phyloP scores from a whole-genome alignment of 2,329 filamentous ascomycete genomes.

The Pseudocercospora pini-densiflorae region DNA sequence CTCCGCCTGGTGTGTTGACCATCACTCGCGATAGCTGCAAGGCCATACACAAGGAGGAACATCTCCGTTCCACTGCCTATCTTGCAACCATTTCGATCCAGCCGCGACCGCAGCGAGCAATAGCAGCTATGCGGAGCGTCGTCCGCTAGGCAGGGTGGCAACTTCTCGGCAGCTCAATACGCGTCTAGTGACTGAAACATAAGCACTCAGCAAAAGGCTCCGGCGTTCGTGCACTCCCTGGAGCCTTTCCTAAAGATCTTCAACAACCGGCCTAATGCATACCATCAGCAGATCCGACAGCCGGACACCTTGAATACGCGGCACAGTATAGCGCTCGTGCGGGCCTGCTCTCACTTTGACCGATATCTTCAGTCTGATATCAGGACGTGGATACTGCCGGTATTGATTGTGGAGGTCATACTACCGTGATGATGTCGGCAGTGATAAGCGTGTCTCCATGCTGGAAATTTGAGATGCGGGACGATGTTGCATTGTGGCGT shows the following conservation, averaged over 20 bases:
- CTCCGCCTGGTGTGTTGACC: neutral
- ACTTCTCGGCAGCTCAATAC: neutral
- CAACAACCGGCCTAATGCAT: neutral
- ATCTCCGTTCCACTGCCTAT: neutral
- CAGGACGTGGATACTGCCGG: neutral
- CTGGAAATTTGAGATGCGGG: neutral
- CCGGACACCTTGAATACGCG: neutral
- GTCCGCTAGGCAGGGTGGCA: constrained; percentile 6
- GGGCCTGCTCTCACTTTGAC: neutral
- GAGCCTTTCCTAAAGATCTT: neutral
- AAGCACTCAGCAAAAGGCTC: neutral
- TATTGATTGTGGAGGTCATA: neutral
- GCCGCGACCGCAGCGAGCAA: neutral
- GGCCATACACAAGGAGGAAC: neutral
- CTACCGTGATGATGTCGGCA: constrained; percentile 5
- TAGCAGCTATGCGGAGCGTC: neutral
- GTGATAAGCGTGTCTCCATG: neutral
- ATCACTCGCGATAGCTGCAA: neutral
- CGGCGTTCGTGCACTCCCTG: neutral
- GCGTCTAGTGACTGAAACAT: neutral
- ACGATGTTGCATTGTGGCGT: constrained; percentile 7
- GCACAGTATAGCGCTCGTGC: neutral
- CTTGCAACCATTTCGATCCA: neutral
- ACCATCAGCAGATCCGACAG: neutral
- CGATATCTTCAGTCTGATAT: neutral